phyloP scores from a whole-genome alignment of 164 flowering plant genomes.

The Platanus orientalis region DNA sequence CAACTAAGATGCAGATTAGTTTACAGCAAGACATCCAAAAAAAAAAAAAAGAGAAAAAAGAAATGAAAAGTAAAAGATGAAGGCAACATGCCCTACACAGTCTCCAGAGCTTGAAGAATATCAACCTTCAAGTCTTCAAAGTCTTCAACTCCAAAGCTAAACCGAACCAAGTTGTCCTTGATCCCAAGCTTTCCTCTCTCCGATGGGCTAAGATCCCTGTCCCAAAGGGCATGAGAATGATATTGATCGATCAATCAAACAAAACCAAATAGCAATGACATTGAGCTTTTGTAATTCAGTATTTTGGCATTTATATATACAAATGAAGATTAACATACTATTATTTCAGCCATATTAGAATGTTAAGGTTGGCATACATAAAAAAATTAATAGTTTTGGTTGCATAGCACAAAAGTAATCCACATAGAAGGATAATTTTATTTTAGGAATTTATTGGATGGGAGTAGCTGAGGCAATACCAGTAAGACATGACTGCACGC shows the following conservation, averaged over 20 bases:
- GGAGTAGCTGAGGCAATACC: constrained; percentile 39
- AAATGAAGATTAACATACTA: too few relatives aligned
- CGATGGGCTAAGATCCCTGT: constrained; percentile 73
- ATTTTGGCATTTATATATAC: too few relatives aligned
- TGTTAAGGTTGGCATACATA: too few relatives aligned
- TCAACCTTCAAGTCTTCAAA: constrained; percentile 89
- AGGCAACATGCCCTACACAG: constrained; percentile 37
- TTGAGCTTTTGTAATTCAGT: too few relatives aligned
- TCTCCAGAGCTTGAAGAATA: constrained; percentile 75
- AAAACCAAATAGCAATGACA: too few relatives aligned
- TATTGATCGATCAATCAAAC: neutral
- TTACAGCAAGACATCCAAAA: too few relatives aligned
- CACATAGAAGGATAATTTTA: too few relatives aligned
- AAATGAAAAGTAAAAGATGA: constrained; percentile 1
- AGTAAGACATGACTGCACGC: constrained; percentile 97
- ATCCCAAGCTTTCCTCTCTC: constrained; percentile 80
- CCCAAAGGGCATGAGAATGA: neutral
- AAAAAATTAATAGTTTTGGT: too few relatives aligned
- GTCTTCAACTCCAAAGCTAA: constrained; percentile 94
- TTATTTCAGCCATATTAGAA: neutral
- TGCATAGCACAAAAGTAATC: too few relatives aligned
- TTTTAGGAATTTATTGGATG: neutral
- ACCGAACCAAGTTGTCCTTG: constrained; percentile 82
- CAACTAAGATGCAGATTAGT: too few relatives aligned
- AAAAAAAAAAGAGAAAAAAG: neutral